Percentiles rank a stretch among this genome's conserved stretches.
phyloP scores from a whole-genome alignment of 1,284 basidiomycete genomes.

The Puccinia brachypodii region DNA sequence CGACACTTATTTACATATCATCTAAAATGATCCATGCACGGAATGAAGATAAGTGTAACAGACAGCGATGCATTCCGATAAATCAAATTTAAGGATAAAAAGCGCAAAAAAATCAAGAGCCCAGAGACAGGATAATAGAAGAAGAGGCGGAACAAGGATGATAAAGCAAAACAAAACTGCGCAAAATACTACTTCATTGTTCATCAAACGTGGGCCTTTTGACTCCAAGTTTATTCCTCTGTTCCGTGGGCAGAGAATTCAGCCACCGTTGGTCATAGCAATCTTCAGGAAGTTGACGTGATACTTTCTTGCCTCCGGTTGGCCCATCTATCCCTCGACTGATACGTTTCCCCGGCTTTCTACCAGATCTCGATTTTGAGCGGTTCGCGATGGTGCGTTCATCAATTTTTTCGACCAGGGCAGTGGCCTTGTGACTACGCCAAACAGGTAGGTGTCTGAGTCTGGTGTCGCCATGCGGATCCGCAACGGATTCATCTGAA shows the following conservation, averaged over 20 bases:
- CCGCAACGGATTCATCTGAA: not conserved
- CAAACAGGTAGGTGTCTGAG: slow-evolving; percentile 5
- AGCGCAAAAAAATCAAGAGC: no score
- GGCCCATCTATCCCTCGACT: not conserved
- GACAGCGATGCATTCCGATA: no score
- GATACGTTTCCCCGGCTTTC: not conserved
- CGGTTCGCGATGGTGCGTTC: not conserved
- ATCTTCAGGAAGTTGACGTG: not conserved
- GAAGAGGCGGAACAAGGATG: no score
- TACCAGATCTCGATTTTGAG: not conserved
- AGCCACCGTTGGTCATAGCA: not conserved
- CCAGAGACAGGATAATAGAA: no score
- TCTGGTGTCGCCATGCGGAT: not conserved
- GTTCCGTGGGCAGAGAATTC: not conserved
- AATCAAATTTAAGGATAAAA: no score
- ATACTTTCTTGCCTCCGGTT: not conserved
- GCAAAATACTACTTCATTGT: not conserved
- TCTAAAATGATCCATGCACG: no score
- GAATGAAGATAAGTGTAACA: no score
- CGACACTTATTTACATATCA: no score
- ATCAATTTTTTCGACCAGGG: slow-evolving; percentile 2
- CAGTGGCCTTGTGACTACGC: not conserved
- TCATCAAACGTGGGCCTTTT: not conserved
- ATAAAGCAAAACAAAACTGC: no score
- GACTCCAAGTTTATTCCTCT: not conserved